Evolutionary conservation across 352 stramenopile genomes (phyloP).

Genomic region (Pythium utonaiense): DNA sequence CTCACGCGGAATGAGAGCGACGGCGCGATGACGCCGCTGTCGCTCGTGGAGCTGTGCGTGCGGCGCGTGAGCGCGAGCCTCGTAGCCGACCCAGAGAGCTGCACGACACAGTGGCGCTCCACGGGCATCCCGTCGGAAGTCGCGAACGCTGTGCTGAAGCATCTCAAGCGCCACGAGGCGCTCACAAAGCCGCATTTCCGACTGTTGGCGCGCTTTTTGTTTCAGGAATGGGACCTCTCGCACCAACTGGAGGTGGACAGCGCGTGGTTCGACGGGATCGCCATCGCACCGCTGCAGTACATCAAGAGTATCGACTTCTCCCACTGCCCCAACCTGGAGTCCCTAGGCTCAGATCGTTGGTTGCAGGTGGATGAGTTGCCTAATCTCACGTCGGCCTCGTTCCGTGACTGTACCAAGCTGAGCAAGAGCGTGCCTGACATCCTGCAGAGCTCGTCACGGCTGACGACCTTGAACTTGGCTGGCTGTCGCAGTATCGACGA

Average conservation of each 20-base stretch:
- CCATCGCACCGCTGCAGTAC: constrained; percentile 35
- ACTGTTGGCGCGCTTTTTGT: constrained; percentile 41
- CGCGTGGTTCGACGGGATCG: constrained; percentile 64
- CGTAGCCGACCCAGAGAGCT: constrained; percentile 29
- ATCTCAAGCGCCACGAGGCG: constrained; percentile 50
- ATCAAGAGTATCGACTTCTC: constrained; percentile 58
- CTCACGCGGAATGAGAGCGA: constrained; percentile 39
- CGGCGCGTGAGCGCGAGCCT: constrained; percentile 47
- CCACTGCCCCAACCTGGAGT: constrained; percentile 46
- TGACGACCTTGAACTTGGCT: constrained; percentile 54
- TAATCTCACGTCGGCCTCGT: constrained; percentile 43
- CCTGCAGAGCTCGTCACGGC: constrained; percentile 50
- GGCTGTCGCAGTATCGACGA: constrained; percentile 64
- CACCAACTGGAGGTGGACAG: constrained; percentile 47
- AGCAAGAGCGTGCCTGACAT: constrained; percentile 43
- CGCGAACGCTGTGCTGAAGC: constrained; percentile 41
- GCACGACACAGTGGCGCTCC: constrained; percentile 24
- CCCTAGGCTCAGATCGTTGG: constrained; percentile 39
- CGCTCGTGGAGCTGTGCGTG: constrained; percentile 55
- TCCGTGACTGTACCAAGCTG: constrained; percentile 45
- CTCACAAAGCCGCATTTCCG: constrained; percentile 59
- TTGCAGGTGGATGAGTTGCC: constrained; percentile 46
- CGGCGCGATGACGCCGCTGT: constrained; percentile 40
- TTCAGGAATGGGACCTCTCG: constrained; percentile 56
- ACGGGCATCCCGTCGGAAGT: constrained; percentile 29